Base-by-base conservation (phyloP, 345 rosid species). In the Salix caprea region DNA sequence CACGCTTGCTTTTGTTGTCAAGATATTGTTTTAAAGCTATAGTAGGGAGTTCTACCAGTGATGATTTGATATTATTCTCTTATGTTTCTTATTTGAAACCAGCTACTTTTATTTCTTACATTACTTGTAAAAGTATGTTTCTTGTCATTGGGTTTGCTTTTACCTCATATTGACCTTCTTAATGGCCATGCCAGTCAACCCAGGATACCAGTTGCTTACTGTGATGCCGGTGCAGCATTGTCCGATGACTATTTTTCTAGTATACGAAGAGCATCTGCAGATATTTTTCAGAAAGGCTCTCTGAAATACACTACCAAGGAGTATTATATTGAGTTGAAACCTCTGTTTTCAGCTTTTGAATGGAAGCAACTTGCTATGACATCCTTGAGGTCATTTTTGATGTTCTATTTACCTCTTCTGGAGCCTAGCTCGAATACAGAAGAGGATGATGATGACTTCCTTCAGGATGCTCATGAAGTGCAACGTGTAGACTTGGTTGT, bases 401-500 rank as follows among this genome's bases (percentile, higher is more conserved):
- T 88, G 85, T 92, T 77, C 83, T 94, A 92, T 89, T 85, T 96
- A 88, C 98, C 99, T 71, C 90, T 96, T 70, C 52, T 96, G 92
- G 98, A 96, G 90, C 92, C 97, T 85, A 79, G 82, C 66, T 30
- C 67, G 15, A 80, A 64, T 54, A 44, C 72, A 11, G 98, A 88
- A 67, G 94, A 90, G 11, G 89, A 90, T 6, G 97, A 93, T 74
- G 92, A 90, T 4, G 90, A 90, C 77, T 91, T 92, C 88, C 83
- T 86, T 52, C 82, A 86, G 80, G 92, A 87, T 42, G 44, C 77
- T 23, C 81, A 48, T 23, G 94, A 87, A 77, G 86, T 86, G 30
- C 86, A 39, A 24, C 88, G 13, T 30, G 64, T 84, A 14, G 98
- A 94, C 85, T 79, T 92, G 77, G 92, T 90, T 76, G 89, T 86